Evolutionary conservation across 441 rosid genomes (phyloP), one percentile per base, ranked within the genome.

Genomic region (Erysimum cheiri): DNA sequence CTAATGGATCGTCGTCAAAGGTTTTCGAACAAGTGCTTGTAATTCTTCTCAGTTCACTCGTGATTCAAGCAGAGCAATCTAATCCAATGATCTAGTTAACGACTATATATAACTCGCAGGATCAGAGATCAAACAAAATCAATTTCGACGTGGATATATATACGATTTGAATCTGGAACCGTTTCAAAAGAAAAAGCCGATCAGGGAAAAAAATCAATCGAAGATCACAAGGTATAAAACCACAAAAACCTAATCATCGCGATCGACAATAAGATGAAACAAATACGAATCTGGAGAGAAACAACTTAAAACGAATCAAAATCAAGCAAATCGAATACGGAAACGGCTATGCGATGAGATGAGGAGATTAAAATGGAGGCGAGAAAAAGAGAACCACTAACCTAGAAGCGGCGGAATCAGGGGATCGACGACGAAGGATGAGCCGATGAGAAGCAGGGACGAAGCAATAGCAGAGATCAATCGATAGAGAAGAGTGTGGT

Each of bases 371-470:
- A 19, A 59, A 1, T 4, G 3, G 55, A 29, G 19, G 13, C 26
- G 13, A 15, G 19, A n/a, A 6, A 31, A 19, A 24, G 11, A 31
- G 13, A 36, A 31, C 1, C 8, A 40, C 71, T 57, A 37, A 65
- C 77, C 71, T 72, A 41, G 49, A 55, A n/a, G 6, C 59, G 60
- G 22, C 24, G 59, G 22, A 10, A 53, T 31, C 12, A 29, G 2
- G 6, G 0, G 28, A 48, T 48, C 10, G 36, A 29, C 13, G 60
- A 35, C 26, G 28, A 36, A 31, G 3, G 13, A 35, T 35, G 15
- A 50, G 24, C 24, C 24, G 24, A 22, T 12, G 65, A 46, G 46
- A 60, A 53, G 13, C 46, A 33, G 11, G 10, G n/a, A 50, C 3
- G 15, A n/a, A 72, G 64, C 1, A 28, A 37, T 19, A 19, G 29